phyloP scores from a whole-genome alignment of 225 moss, liverwort and hornwort species.

The Rhytidiadelphus loreus region DNA sequence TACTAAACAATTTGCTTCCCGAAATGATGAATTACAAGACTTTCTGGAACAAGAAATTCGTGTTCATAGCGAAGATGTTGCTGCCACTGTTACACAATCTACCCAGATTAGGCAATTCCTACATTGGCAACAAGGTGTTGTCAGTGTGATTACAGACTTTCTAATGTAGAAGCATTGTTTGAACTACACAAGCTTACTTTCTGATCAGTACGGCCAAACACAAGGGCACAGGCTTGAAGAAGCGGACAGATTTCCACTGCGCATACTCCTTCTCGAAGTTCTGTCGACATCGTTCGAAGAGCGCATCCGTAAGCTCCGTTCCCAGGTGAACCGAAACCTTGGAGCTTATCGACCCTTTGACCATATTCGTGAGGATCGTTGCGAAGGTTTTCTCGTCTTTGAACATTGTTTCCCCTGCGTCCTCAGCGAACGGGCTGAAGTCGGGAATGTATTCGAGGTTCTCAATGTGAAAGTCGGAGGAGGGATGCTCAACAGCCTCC shows the following conservation, averaged over 20 bases:
- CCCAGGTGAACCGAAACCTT: neutral
- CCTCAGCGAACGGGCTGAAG: neutral
- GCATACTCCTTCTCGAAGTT: neutral
- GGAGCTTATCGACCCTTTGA: neutral
- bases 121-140: neutral
- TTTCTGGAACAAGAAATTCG: neutral
- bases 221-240: neutral
- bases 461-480: slow-evolving; percentile 1
- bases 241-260: neutral
- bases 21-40: neutral
- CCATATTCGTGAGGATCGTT: neutral
- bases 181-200: neutral
- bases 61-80: neutral
- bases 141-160: neutral
- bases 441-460: neutral
- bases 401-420: neutral
- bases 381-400: neutral
- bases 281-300: neutral
- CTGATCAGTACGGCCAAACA: slow-evolving; percentile 8
- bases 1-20: neutral
- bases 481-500: neutral
- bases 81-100: neutral
- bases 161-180: neutral
- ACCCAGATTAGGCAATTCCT: neutral
- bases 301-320: neutral